A percentile compares a stretch with the other conserved stretches of the same genome.
Evolutionary conservation across 495 filamentous ascomycete genomes (phyloP).

Genomic region (Pseudomonodictys pantanalensis): DNA sequence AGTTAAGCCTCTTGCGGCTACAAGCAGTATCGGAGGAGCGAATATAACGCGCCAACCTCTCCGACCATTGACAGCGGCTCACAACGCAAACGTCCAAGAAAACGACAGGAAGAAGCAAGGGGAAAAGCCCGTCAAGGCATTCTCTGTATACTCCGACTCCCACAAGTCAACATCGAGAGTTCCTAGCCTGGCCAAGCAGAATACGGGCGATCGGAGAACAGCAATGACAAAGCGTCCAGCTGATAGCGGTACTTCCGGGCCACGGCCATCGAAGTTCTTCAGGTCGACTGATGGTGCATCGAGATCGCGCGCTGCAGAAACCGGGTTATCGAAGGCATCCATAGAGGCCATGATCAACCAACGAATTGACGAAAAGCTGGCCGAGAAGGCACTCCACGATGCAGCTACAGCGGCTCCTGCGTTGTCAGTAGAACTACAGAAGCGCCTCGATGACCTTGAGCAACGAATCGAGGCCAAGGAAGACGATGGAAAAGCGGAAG

Average conservation of each 20-base stretch:
- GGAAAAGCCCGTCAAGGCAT: conserved; percentile 77
- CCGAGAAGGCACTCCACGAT: conserved; percentile 57
- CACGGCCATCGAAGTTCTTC: conserved; percentile 37
- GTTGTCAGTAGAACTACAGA: conserved; percentile 73
- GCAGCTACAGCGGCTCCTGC: conserved; percentile 43
- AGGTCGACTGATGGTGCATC: conserved; percentile 35
- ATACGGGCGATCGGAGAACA: conserved; percentile 40
- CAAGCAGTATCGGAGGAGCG: conserved; percentile 48
- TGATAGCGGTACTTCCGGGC: conserved; percentile 10
- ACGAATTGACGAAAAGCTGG: conserved; percentile 85
- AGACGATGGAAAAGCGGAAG: conserved; percentile 67
- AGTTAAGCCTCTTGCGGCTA: conserved; percentile 37
- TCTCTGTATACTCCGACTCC: conserved; percentile 77
- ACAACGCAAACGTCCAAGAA: conserved; percentile 55
- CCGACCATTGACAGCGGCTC: conserved; percentile 61
- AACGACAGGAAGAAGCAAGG: conserved; percentile 51
- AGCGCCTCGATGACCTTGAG: conserved; percentile 78
- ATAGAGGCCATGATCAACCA: conserved; percentile 90
- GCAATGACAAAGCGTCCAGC: conserved; percentile 36
- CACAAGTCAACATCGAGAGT: conserved; percentile 45
- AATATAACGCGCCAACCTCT: conserved; percentile 69
- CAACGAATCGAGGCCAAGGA: conserved; percentile 75
- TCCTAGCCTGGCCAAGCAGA: conserved; percentile 38
- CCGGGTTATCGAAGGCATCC: conserved; percentile 63
- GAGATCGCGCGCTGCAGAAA: conserved; percentile 31